phyloP scores from a whole-genome alignment of 1,139 yeast genomes.

The Taphrina betulina region DNA sequence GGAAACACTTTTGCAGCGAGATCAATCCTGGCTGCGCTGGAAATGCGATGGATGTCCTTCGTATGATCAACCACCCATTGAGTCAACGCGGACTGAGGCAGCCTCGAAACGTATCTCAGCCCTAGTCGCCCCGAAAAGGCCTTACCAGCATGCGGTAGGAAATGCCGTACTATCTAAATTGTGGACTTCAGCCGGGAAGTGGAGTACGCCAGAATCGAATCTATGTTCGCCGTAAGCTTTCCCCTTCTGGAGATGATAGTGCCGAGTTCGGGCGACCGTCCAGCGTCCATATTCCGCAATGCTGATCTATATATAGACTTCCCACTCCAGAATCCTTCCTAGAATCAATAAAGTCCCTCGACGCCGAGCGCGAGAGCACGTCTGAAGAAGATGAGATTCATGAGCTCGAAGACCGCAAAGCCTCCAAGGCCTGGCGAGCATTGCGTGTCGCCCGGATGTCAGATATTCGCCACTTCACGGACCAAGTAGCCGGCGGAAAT shows the following conservation, averaged over 20 bases:
- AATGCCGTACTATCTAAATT: slow-evolving; percentile 44
- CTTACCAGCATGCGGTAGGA: slow-evolving; percentile 44
- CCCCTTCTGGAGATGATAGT: neutral
- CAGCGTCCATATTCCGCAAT: too few relatives aligned
- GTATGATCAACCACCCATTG: slow-evolving; percentile 18
- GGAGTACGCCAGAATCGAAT: neutral
- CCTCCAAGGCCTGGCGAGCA: slow-evolving; percentile 23
- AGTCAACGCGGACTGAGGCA: slow-evolving; percentile 34
- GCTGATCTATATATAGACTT: neutral
- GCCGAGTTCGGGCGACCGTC: too few relatives aligned
- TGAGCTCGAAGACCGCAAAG: slow-evolving; percentile 8
- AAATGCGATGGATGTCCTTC: slow-evolving; percentile 43
- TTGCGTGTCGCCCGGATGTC: slow-evolving; percentile 7
- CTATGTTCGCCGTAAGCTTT: neutral
- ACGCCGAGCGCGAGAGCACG: neutral
- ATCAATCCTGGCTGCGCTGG: slow-evolving; percentile 46
- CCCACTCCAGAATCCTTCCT: slow-evolving; percentile 5
- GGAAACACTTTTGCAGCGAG: slow-evolving; percentile 40
- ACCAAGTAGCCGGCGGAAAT: slow-evolving; percentile 16
- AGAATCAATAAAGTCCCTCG: neutral
- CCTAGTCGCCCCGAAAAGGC: slow-evolving; percentile 22
- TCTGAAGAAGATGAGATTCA: slow-evolving; percentile 4
- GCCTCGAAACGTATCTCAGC: slow-evolving; percentile 40
- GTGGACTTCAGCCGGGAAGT: slow-evolving; percentile 41
- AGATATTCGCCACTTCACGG: slow-evolving; percentile 13